Base-by-base conservation (phyloP, 2,329 filamentous ascomycete species). In the Penicillium brevicompactum region DNA sequence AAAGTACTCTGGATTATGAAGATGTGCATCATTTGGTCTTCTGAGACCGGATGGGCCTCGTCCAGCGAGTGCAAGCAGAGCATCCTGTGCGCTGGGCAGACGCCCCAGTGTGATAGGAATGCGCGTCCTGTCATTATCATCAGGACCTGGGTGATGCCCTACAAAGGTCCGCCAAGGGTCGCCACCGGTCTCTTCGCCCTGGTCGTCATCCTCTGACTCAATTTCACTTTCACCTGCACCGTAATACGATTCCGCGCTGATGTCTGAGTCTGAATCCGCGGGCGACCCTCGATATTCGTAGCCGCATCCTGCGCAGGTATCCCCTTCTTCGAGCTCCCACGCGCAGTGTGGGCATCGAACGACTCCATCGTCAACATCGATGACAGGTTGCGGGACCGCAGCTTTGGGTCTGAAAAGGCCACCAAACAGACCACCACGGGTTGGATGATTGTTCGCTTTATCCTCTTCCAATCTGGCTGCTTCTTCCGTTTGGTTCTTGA, bases 281-380 rank as follows among this genome's bases (percentile, higher is more conserved):
- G 3, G 24, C 8, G 24, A 27, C 24, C 24, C 5, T 27, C 8
- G 76, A 49, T 81, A 83, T 47, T 42, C 27, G 46, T 61, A 66
- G 31, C 82, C 79, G 54, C 87, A 89, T 18, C 78, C 74, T 21
- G 67, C 59, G 63, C 87, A 90, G 3, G 63, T 70, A 61, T 62
- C 51, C 53, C 83, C 83, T 42, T 86, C 84, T 66, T 86, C 84
- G 45, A 89, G 75, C 69, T 89, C 87, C 79, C 82, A 84, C 8
- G 78, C 72, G 70, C 87, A 90, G 2, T 74, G 59, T 1, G 86
- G 86, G 67, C 87, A 90, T 60, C 86, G 80, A 51, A 82, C 74
- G 16, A 88, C 80, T 32, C 82, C 81, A 67, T 89, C 86, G 65
- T 80, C 79, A 32, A 80, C 73, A 61, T 88, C 85, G 45, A 78